phyloP scores from a whole-genome alignment of 169 alveolate species.

The Fabrea salina region DNA sequence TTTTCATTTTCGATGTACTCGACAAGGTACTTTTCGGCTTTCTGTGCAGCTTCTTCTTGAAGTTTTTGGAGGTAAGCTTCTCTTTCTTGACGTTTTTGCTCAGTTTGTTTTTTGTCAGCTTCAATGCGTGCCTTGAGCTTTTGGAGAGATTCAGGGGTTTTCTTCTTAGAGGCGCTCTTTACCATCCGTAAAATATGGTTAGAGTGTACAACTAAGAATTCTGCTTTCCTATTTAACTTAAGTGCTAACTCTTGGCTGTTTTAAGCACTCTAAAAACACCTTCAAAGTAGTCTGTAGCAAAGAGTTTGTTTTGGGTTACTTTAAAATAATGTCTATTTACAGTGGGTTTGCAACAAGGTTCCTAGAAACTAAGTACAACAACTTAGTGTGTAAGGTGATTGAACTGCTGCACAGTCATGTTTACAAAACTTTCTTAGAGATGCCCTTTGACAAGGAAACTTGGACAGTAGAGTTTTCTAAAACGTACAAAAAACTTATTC shows the following conservation, averaged over 20 bases:
- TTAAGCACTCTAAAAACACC: too few species aligned
- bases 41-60: not conserved
- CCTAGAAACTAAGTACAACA: not conserved
- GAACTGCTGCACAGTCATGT: not conserved
- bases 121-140: constrained; percentile 17
- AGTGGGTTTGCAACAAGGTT: constrained; percentile 1
- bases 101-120: not conserved
- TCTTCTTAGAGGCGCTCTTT: not conserved
- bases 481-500: too few species aligned
- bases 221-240: too few species aligned
- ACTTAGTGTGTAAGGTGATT: not conserved
- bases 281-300: too few species aligned
- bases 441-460: too few species aligned
- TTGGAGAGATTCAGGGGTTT: not conserved
- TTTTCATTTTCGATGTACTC: constrained; percentile 4
- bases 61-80: not conserved
- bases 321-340: constrained; percentile 13
- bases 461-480: too few species aligned
- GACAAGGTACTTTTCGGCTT: constrained; percentile 14
- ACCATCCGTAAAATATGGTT: not conserved
- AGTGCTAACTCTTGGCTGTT: too few species aligned
- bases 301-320: too few species aligned
- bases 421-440: too few species aligned
- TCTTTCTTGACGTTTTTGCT: not conserved
- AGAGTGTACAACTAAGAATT: too few species aligned